phyloP scores from a whole-genome alignment of 1,284 basidiomycete species.

The Austroboletus rostrupii region DNA sequence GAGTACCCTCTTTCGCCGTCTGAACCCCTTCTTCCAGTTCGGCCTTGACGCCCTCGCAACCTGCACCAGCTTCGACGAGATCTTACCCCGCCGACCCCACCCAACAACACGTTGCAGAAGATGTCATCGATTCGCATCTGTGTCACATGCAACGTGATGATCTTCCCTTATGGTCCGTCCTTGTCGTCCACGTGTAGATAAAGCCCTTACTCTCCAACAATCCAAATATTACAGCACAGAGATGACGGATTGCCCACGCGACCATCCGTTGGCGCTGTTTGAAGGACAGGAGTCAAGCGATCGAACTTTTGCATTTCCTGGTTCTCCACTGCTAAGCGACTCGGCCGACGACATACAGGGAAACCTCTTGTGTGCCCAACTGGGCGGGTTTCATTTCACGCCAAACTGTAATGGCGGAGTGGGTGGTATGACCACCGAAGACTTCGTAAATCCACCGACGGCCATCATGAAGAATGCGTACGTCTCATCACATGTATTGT shows the following conservation, averaged over 20 bases:
- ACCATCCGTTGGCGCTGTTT: constrained; percentile 13
- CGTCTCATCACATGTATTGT: constrained; percentile 13
- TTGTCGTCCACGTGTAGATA: constrained; percentile 24
- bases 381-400: constrained; percentile 26
- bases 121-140: constrained; percentile 30
- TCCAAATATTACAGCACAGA: constrained; percentile 18
- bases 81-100: constrained; percentile 30
- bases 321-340: constrained; percentile 11
- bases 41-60: constrained; percentile 28
- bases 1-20: neutral
- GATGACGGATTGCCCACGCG: constrained; percentile 24
- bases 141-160: constrained; percentile 30
- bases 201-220: constrained; percentile 14
- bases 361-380: constrained; percentile 20
- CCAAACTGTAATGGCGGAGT: constrained; percentile 8
- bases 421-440: constrained; percentile 18
- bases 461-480: constrained; percentile 27
- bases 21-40: constrained; percentile 11
- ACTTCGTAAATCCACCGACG: constrained; percentile 22
- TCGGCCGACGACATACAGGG: constrained; percentile 24
- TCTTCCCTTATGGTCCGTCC: constrained; percentile 33
- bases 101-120: constrained; percentile 27
- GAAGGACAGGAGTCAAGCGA: constrained; percentile 17
- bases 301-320: constrained; percentile 10
- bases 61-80: constrained; percentile 11